Percentiles rank a stretch among this genome's conserved stretches.
These are phyloP conservation scores for Colletotrichum sp. DNA, from an alignment of 2,329 filamentous ascomycete genomes.

Conservation along the genomic window DNA sequence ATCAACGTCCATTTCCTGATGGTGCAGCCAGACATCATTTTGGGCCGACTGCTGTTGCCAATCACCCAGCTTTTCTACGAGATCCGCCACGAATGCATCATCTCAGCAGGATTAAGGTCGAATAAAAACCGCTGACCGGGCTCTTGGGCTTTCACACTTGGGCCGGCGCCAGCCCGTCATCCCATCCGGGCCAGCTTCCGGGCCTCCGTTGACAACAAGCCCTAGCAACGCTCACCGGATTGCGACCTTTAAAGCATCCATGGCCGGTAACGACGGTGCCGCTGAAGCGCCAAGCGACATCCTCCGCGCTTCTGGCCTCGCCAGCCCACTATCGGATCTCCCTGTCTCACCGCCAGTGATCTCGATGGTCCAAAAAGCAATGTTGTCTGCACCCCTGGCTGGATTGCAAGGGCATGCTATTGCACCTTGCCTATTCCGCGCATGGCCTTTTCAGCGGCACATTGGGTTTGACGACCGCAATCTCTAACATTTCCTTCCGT, in stretches of 20 bases:
- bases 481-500: background rate
- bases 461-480: background rate
- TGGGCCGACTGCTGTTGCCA: background rate
- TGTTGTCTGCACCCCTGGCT: constrained; percentile 5
- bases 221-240: background rate
- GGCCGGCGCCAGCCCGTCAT: background rate
- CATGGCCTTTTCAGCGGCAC: background rate
- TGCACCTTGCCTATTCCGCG: background rate
- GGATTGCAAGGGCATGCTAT: constrained; percentile 12
- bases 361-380: constrained; percentile 9
- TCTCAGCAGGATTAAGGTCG: background rate
- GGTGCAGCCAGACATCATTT: background rate
- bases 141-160: background rate
- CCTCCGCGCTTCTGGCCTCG: background rate
- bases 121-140: background rate
- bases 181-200: background rate
- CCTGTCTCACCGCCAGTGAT: constrained; percentile 14
- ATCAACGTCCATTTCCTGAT: background rate
- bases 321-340: background rate
- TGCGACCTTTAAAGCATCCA: background rate
- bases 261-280: background rate
- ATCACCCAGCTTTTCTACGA: background rate
- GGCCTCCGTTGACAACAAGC: background rate
- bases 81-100: background rate
- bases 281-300: background rate